Evolutionary conservation across 176 grass and related monocot genomes (phyloP), one percentile per base, ranked within the genome.

Genomic region (Coix lacrymajobi): DNA sequence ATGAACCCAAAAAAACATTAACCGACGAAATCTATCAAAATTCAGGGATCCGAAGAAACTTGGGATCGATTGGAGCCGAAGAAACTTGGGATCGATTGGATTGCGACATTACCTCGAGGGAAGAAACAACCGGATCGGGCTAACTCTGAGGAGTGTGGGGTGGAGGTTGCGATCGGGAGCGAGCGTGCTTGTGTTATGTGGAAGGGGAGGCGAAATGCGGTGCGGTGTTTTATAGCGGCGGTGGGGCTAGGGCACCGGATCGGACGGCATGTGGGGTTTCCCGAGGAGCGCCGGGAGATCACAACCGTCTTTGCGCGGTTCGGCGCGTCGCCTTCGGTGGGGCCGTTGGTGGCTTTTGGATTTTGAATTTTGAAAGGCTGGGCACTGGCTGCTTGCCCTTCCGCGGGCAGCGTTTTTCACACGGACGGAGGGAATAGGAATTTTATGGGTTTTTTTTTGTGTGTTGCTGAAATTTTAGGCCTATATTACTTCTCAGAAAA

Each of bases 321-420:
- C 0, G 22, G 7, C 30, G 34, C 28, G 75, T 38, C 60, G n/a
- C 20, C 56, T 12, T n/a, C 56, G 41, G 62, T 14, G 74, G 41
- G 57, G 58, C 76, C 48, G 48, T 82, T 70, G 79, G 30, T 72
- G 24, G 30, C 19, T 58, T 28, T 67, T 29, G 60, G 46, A 46
- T 88, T 88, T 88, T 54, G 76, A 88, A 88, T 39, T 3, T 68
- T 88, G 83, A 60, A 32, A 8, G 4, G 7, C 58, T 57, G 57
- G 45, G 28, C 19, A 16, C 16, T 44, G 57, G 54, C 56, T 0
- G 9, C 0, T 72, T 73, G 20, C 80, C 80, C 66, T 33, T 78
- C 8, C 22, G 24, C 3, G 14, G 1, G 14, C 6, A 28, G 30
- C n/a, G 69, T 24, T 22, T 6, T 44, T 71, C 24, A 4, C 10